Evolutionary conservation across 2,329 filamentous ascomycete species (phyloP), one percentile per base, ranked within the genome.

Genomic region (Aspergillus awamori): DNA sequence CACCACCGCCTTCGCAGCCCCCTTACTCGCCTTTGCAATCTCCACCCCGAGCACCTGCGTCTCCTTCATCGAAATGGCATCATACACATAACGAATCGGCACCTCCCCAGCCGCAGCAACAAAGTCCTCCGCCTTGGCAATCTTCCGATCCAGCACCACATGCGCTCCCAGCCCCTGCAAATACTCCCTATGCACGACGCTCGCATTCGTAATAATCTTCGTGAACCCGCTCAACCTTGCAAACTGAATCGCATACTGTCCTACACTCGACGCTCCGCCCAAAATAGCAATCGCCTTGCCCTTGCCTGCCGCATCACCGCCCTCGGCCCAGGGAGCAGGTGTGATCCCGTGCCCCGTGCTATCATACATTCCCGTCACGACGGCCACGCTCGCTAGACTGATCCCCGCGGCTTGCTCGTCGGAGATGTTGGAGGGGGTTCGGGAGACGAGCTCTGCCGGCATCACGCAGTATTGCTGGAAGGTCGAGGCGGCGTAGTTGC

Each of bases 391-490:
- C 0, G 65, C 65, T 2, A 71, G 57, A n/a, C 63, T 66, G 41
- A 76, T 57, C 0, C 72, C 73, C 10, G 66, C 61, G 1, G 70
- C 74, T 28, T 78, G 53, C 8, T 77, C 67, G 28, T 74, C 68
- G 26, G 49, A 72, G 47, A 74, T 69, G 15, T 28, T 68, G 7
- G 48, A 53, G 2, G 77, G 76, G 0, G 74, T 73, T 58, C 73
- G 74, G 26, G 63, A 70, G 0, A 76, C 67, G 1, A 78, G 67
- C 7, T 65, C 67, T 0, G 72, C 72, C 4, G 72, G 71, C 60
- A 76, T 74, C 41, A 72, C 72, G 64, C 70, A 70, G 60, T 77
- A 79, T 56, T 78, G 71, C 63, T 79, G 76, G 65, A 77, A 78
- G 1, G 75, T 76, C 2, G 65, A 69, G 1, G 65, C 64, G 48